Evolutionary conservation across 164 flowering plant species (phyloP).

Genomic region (Stephania yunnanensis): DNA sequence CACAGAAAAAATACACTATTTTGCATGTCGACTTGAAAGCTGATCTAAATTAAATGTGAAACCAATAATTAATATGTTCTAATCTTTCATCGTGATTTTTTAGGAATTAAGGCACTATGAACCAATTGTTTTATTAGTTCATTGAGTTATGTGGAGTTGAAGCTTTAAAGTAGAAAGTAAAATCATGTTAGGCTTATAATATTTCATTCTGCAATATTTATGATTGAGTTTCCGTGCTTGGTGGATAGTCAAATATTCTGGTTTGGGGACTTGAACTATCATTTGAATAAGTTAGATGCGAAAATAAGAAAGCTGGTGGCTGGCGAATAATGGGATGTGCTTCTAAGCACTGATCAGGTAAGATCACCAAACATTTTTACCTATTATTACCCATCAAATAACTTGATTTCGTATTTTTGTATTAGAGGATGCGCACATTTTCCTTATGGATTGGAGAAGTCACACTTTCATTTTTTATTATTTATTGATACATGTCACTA

Average conservation of each 20-base stretch:
- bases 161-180: background rate
- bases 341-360: constrained; percentile 81
- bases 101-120: background rate
- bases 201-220: background rate
- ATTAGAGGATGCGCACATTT: background rate
- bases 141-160: background rate
- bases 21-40: background rate
- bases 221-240: constrained; percentile 11
- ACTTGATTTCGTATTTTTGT: background rate
- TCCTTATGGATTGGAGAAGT: background rate
- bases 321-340: constrained; percentile 64
- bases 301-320: constrained; percentile 74
- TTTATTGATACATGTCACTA: background rate
- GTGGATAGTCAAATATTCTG: constrained; percentile 82
- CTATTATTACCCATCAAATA: background rate
- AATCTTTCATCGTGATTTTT: background rate
- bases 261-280: constrained; percentile 98
- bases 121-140: background rate
- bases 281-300: constrained; percentile 68
- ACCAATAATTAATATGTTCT: background rate
- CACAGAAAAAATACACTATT: background rate
- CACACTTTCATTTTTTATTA: background rate
- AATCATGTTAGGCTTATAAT: background rate
- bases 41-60: background rate
- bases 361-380: background rate